These are phyloP conservation scores for Lonicera japonica DNA, from an alignment of 129 eudicot genomes.

Conservation along the genomic window DNA sequence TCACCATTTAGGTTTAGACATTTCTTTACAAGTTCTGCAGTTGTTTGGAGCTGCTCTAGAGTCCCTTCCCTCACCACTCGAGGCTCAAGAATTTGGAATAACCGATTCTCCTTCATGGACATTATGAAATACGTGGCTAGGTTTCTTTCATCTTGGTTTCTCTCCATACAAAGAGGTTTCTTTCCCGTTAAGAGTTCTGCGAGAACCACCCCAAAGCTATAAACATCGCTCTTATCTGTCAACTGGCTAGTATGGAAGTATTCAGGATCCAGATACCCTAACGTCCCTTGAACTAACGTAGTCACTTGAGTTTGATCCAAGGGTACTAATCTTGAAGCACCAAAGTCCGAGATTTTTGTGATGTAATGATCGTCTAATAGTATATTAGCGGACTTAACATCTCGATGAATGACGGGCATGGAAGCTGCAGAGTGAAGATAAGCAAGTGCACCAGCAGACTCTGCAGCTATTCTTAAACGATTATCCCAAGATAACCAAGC, in stretches of 20 bases:
- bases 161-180: slow-evolving; percentile 23
- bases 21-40: slow-evolving; percentile 29
- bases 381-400: slow-evolving; percentile 54
- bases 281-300: slow-evolving; percentile 42
- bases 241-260: slow-evolving; percentile 41
- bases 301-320: slow-evolving; percentile 36
- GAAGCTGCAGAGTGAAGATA: slow-evolving; percentile 53
- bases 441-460: slow-evolving; percentile 46
- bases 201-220: slow-evolving; percentile 45
- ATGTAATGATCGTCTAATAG: slow-evolving; percentile 38
- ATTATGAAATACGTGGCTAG: slow-evolving; percentile 33
- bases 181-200: slow-evolving; percentile 31
- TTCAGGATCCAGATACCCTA: slow-evolving; percentile 55
- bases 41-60: slow-evolving; percentile 26
- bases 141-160: slow-evolving; percentile 18
- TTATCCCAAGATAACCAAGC: slow-evolving; percentile 42
- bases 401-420: slow-evolving; percentile 44
- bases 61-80: slow-evolving; percentile 27
- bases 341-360: slow-evolving; percentile 39
- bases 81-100: slow-evolving; percentile 33
- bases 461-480: slow-evolving; percentile 48
- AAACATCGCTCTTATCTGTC: slow-evolving; percentile 48
- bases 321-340: slow-evolving; percentile 45
- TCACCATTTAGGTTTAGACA: slow-evolving; percentile 33
- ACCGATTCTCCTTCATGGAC: slow-evolving; percentile 29